Evolutionary conservation across 2,329 filamentous ascomycete genomes (phyloP), one percentile per base, ranked within the genome.

Genomic region (Acarospora socialis): DNA sequence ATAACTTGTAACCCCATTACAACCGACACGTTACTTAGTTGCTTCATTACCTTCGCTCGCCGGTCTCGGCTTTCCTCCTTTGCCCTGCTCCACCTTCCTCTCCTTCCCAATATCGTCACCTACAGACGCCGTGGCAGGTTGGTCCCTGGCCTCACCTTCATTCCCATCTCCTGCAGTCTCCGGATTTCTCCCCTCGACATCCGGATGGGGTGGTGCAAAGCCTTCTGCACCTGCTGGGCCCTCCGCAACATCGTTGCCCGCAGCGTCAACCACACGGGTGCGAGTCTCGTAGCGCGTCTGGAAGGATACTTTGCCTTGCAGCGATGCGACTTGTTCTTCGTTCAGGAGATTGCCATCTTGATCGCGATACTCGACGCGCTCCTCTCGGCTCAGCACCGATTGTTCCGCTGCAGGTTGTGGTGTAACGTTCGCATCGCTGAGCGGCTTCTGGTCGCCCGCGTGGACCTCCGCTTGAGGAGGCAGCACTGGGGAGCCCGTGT

Each of bases 281-380:
- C 81, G 72, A n/a, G 87, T 94, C 65, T 95, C 87, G 53, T 94
- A 94, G 44, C 78, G 79, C 8, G 90, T 95, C 61, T 92, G 77
- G 61, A 98, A 94, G 48, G 83, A 82, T 37, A 95, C 86, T 57
- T 93, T 92, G 48, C 87, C 90, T 54, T 87, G 72, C 19, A 98
- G 71, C 13, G 70, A 72, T 48, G 79, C 73, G 37, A 98, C 84
- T 52, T 93, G 73, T 49, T 84, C 80, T 33, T 79, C 73, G 49
- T 87, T 65, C 19, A 98, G 70, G 19, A 95, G 55, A 50, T 94
- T 94, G 43, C 90, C 90, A 46, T 92, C 68, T 55, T 94, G 82
- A 54, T 95, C 90, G 33, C 90, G 80, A 60, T 93, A 98, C 59
- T 95, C 90, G 28, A 95, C 64, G 44, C 77, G 78, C 59, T 94